A percentile compares a stretch with the other conserved stretches of the same genome.
These are phyloP conservation scores for Hypholoma fasciculare DNA, from an alignment of 768 basidiomycete genomes.

Conservation along the genomic window DNA sequence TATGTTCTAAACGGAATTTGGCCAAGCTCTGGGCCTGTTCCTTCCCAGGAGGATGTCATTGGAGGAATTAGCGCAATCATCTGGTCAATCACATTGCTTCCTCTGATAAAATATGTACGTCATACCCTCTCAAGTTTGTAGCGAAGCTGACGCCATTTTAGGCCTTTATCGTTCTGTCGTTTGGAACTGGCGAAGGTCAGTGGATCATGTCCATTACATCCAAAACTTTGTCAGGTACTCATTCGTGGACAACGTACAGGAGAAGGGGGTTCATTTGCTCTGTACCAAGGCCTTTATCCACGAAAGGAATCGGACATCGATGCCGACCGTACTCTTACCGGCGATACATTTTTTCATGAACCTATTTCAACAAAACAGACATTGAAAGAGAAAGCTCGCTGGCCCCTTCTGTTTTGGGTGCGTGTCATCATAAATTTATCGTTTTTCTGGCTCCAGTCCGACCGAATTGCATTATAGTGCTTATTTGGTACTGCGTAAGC, in stretches of 20 bases:
- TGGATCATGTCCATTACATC: conserved; percentile 2
- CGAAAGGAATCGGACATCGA: conserved; percentile 43
- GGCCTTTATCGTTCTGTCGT: conserved; percentile 44
- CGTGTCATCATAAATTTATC: conserved; percentile 7
- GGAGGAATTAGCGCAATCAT: conserved; percentile 64
- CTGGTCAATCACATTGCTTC: conserved; percentile 62
- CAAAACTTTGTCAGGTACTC: neutral
- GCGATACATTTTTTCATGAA: conserved; percentile 32
- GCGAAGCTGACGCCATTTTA: conserved; percentile 14
- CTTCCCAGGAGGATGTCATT: conserved; percentile 59
- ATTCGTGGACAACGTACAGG: conserved; percentile 28
- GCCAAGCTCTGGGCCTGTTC: conserved; percentile 45
- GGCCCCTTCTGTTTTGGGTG: conserved; percentile 61
- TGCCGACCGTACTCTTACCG: conserved; percentile 54
- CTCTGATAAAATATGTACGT: conserved; percentile 61
- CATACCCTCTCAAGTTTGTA: conserved; percentile 11
- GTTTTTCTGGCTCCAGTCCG: neutral
- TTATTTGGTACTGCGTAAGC: conserved; percentile 58
- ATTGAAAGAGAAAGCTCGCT: conserved; percentile 34
- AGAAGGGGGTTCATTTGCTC: conserved; percentile 70
- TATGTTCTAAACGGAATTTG: conserved; percentile 70
- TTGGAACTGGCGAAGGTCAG: conserved; percentile 48
- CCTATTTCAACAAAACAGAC: conserved; percentile 12
- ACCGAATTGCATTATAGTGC: conserved; percentile 32
- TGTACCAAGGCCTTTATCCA: conserved; percentile 61